A percentile compares a stretch with the other conserved stretches of the same genome.
phyloP scores from a whole-genome alignment of 2,329 filamentous ascomycete genomes.

The Microcyclospora tardicrescens region DNA sequence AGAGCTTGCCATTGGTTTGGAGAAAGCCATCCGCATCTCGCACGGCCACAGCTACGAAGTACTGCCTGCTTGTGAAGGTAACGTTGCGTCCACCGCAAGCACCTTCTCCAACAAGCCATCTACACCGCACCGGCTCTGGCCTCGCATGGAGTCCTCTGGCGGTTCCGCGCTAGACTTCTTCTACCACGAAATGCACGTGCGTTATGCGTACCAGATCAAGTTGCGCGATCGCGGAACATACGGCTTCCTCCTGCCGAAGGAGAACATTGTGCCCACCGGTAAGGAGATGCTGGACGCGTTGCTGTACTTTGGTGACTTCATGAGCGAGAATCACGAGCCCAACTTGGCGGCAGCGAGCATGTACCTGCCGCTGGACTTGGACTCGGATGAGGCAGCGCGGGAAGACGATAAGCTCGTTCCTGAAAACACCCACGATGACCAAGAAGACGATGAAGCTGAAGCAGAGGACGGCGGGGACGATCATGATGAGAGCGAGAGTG shows the following conservation, averaged over 20 bases:
- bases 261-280: constrained; percentile 79
- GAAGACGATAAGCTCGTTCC: too few species aligned
- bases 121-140: constrained; percentile 22
- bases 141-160: constrained; percentile 59
- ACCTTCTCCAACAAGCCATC: neutral
- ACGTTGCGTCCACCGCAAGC: constrained; percentile 35
- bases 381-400: too few species aligned
- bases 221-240: constrained; percentile 87
- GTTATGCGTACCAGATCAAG: constrained; percentile 88
- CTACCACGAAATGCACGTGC: constrained; percentile 71
- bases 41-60: constrained; percentile 51
- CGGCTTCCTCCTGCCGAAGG: constrained; percentile 76
- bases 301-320: constrained; percentile 70
- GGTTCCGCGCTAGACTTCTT: constrained; percentile 92
- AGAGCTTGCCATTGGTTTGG: constrained; percentile 75
- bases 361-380: too few species aligned
- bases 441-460: too few species aligned
- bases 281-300: constrained; percentile 76
- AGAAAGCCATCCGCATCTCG: constrained; percentile 75
- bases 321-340: constrained; percentile 38
- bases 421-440: too few species aligned
- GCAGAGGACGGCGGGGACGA: neutral
- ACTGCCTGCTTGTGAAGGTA: constrained; percentile 75
- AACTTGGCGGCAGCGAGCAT: neutral
- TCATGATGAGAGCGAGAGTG: neutral